Conservation (phyloP, 1,139 yeast species). For the Candida tetrigidarum region DNA sequence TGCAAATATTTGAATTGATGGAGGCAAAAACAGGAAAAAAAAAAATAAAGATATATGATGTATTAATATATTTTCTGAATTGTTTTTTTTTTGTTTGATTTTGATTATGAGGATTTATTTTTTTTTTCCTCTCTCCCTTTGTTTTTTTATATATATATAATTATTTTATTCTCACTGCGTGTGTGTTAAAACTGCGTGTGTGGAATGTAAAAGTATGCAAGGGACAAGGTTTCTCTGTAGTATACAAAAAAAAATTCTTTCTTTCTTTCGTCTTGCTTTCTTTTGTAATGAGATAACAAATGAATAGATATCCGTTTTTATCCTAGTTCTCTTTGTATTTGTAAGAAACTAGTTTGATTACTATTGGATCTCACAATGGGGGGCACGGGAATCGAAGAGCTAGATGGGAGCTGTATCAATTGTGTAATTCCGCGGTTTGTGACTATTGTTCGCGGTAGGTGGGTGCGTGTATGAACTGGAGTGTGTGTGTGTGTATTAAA, state of each 20-base stretch:
- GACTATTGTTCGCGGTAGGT: background rate
- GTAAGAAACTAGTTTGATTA: too few relatives aligned
- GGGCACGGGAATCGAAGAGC: too few relatives aligned
- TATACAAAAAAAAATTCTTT: background rate
- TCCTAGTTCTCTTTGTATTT: background rate
- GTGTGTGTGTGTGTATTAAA: background rate
- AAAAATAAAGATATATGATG: background rate
- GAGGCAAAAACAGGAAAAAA: background rate
- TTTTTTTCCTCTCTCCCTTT: background rate
- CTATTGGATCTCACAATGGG: too few relatives aligned
- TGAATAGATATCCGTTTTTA: background rate
- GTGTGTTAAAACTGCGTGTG: background rate
- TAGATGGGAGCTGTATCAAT: too few relatives aligned
- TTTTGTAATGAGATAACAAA: background rate
- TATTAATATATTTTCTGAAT: too few relatives aligned
- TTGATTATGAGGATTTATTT: too few relatives aligned
- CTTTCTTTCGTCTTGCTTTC: background rate
- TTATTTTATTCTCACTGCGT: too few relatives aligned
- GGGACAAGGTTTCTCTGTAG: slow-evolving; percentile 4
- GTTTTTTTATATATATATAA: background rate
- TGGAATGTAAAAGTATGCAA: slow-evolving; percentile 7
- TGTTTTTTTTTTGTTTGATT: too few relatives aligned
- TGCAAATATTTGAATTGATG: background rate
- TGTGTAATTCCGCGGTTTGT: too few relatives aligned
- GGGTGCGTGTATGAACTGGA: background rate